These are phyloP conservation scores for Botryotinia convoluta DNA, from an alignment of 2,329 filamentous ascomycete genomes.

Conservation along the genomic window DNA sequence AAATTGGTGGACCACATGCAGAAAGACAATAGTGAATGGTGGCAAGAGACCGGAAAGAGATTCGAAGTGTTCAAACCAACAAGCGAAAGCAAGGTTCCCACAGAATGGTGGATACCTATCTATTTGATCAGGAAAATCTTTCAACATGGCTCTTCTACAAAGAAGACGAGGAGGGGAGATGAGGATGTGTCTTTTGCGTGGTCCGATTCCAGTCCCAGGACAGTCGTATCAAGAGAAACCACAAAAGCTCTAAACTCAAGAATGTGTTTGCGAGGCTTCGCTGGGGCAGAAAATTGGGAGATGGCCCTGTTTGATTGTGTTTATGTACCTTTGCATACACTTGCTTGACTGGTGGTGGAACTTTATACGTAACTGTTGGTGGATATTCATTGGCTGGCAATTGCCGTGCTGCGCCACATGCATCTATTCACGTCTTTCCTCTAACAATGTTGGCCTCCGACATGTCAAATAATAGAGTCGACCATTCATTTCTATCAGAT, in stretches of 20 bases:
- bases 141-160: not conserved
- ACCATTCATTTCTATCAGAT: not conserved
- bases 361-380: not conserved
- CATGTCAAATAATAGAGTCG: not conserved
- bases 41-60: not conserved
- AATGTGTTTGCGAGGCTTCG: not conserved
- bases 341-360: not conserved
- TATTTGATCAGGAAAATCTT: not conserved
- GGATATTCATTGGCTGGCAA: not conserved
- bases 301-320: not conserved
- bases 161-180: not conserved
- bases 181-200: not conserved
- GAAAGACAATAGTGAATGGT: not conserved
- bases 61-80: not conserved
- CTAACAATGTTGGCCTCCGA: not conserved
- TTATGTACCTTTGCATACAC: not conserved
- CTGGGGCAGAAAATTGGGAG: not conserved
- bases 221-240: rapidly evolving
- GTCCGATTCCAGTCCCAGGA: not conserved
- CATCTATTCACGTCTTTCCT: not conserved
- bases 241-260: not conserved
- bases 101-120: not conserved
- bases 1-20: not conserved
- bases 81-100: not conserved
- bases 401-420: not conserved